Percentiles rank a stretch among this genome's conserved stretches.
Conservation (phyloP, 495 filamentous ascomycete species). For the Neurospora cerealis region DNA sequence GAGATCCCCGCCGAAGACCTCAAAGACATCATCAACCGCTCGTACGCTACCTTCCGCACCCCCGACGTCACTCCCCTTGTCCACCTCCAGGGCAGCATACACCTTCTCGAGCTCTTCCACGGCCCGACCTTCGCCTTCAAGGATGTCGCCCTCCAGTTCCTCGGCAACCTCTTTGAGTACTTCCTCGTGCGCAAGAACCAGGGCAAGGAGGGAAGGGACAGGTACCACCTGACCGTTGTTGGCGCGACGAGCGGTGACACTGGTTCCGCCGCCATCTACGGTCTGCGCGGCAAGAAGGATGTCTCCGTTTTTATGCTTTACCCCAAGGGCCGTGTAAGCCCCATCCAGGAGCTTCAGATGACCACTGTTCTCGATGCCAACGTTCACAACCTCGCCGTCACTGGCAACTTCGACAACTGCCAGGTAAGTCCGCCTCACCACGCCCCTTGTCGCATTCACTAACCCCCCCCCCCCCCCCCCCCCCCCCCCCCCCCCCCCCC, state of each 20-base stretch:
- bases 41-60: slow-evolving; percentile 79
- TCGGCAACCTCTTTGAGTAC: slow-evolving; percentile 95
- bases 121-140: slow-evolving; percentile 97
- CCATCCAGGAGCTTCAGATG: slow-evolving; percentile 93
- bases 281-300: slow-evolving; percentile 94
- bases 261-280: slow-evolving; percentile 91
- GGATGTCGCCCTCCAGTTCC: slow-evolving; percentile 79
- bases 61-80: slow-evolving; percentile 63
- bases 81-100: slow-evolving; percentile 58
- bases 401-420: slow-evolving; percentile 91
- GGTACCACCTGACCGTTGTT: slow-evolving; percentile 82
- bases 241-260: slow-evolving; percentile 93
- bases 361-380: slow-evolving; percentile 80
- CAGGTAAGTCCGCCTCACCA: slow-evolving; percentile 40
- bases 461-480: too few relatives aligned
- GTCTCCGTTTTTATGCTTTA: slow-evolving; percentile 83
- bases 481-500: too few relatives aligned
- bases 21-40: slow-evolving; percentile 64
- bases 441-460: not conserved
- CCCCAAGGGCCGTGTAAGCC: slow-evolving; percentile 72
- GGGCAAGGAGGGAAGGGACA: slow-evolving; percentile 56
- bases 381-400: slow-evolving; percentile 77
- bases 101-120: slow-evolving; percentile 92
- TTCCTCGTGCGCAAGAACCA: slow-evolving; percentile 77
- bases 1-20: slow-evolving; percentile 79